Evolutionary conservation across 805 yeast species (phyloP).

Genomic region (Blastobotrys americana): DNA sequence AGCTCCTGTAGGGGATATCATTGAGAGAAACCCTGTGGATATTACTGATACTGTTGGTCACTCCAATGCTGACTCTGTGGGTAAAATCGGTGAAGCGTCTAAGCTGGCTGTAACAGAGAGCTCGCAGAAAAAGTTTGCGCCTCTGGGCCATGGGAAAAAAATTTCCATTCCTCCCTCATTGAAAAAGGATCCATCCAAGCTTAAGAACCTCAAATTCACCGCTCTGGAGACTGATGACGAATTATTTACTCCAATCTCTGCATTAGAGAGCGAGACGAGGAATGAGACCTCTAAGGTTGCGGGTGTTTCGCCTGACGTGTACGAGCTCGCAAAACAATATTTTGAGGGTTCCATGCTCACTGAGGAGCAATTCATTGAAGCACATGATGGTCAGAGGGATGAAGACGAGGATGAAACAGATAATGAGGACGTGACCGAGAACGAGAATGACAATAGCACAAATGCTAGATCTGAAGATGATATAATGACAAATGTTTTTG

Average conservation of each 20-base stretch:
- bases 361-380: conserved; percentile 19
- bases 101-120: too few species aligned
- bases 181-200: background rate
- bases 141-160: too few species aligned
- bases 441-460: background rate
- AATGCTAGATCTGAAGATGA: background rate
- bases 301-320: conserved; percentile 38
- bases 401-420: conserved; percentile 23
- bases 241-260: background rate
- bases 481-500: background rate
- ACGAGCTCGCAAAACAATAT: conserved; percentile 16
- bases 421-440: conserved; percentile 11
- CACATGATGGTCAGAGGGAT: conserved; percentile 13
- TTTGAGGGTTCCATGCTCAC: conserved; percentile 16
- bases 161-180: too few species aligned
- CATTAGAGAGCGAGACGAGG: background rate
- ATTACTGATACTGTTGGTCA: too few species aligned
- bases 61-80: too few species aligned
- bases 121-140: too few species aligned
- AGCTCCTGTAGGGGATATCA: background rate
- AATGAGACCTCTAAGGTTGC: background rate
- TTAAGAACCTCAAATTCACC: background rate
- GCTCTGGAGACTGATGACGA: background rate
- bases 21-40: conserved; percentile 1
- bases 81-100: too few species aligned